Evolutionary conservation across 148 eudicot genomes (phyloP).

Genomic region (Euryodendron excelsum): DNA sequence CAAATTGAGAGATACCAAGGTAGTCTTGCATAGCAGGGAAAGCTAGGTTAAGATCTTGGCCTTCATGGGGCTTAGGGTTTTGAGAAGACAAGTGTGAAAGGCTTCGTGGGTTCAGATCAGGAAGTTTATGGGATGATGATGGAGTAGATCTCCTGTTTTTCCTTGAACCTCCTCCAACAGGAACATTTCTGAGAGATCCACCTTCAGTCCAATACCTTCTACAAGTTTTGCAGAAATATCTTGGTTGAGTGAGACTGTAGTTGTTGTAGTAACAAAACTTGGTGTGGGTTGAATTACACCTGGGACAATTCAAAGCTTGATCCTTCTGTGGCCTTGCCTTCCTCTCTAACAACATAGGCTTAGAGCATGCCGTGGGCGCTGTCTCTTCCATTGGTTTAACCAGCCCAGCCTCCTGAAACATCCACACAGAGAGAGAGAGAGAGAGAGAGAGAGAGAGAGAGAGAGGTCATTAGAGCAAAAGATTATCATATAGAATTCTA

Average conservation of each 20-base stretch:
- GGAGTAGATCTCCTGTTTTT: constrained; percentile 61
- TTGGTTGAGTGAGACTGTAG: constrained; percentile 75
- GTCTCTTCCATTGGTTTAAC: constrained; percentile 52
- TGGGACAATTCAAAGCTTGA: constrained; percentile 65
- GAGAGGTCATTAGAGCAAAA: constrained; percentile 3
- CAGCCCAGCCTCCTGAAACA: constrained; percentile 36
- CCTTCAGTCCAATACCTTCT: constrained; percentile 89
- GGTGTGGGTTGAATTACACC: constrained; percentile 73
- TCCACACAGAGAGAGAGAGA: too few relatives aligned
- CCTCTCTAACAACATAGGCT: constrained; percentile 30
- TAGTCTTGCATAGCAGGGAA: constrained; percentile 34
- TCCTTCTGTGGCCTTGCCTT: constrained; percentile 66
- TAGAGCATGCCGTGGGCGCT: constrained; percentile 16
- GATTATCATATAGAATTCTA: not conserved
- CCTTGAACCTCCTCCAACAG: constrained; percentile 81
- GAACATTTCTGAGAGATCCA: constrained; percentile 73
- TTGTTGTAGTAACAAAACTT: constrained; percentile 91
- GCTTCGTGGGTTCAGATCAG: constrained; percentile 55
- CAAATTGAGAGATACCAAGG: constrained; percentile 37
- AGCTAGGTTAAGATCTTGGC: constrained; percentile 61
- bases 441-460: not conserved
- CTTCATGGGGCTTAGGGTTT: constrained; percentile 53
- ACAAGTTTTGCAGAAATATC: constrained; percentile 81
- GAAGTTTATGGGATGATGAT: constrained; percentile 19
- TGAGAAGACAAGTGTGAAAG: constrained; percentile 31